Evolutionary conservation across 2,329 filamentous ascomycete species (phyloP).

Genomic region (Rutstroemia sp.): DNA sequence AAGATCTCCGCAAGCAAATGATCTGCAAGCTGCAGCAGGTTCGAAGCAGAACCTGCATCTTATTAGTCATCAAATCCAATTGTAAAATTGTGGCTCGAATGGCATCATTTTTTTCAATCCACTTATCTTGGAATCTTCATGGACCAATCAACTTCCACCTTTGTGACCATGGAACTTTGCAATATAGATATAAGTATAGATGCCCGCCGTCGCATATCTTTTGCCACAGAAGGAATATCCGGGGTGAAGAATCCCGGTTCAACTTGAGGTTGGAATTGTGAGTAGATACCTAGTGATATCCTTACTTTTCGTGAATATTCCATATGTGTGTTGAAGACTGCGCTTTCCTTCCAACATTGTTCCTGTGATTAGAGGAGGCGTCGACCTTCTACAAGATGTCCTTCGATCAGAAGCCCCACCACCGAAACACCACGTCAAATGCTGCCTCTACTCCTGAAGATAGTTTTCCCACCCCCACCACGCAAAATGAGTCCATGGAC

Average conservation of each 20-base stretch:
- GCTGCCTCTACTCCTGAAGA: background rate
- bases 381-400: background rate
- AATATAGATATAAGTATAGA: no score
- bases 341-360: background rate
- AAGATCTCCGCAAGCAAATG: no score
- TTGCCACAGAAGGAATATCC: no score
- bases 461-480: background rate
- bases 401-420: background rate
- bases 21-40: background rate
- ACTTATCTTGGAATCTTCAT: background rate
- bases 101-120: constrained; percentile 3
- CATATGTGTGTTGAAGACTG: no score
- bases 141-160: background rate
- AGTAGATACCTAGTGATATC: no score
- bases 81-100: constrained; percentile 5
- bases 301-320: no score
- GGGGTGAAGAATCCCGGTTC: no score
- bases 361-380: background rate
- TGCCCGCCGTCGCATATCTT: no score
- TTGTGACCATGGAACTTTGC: background rate
- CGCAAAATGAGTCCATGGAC: constrained; percentile 31
- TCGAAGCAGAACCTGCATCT: background rate
- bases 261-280: no score
- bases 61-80: constrained; percentile 2
- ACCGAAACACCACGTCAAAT: background rate